These are phyloP conservation scores for Debaryomyces prosopidis DNA, from an alignment of 805 yeast genomes.

Conservation along the genomic window DNA sequence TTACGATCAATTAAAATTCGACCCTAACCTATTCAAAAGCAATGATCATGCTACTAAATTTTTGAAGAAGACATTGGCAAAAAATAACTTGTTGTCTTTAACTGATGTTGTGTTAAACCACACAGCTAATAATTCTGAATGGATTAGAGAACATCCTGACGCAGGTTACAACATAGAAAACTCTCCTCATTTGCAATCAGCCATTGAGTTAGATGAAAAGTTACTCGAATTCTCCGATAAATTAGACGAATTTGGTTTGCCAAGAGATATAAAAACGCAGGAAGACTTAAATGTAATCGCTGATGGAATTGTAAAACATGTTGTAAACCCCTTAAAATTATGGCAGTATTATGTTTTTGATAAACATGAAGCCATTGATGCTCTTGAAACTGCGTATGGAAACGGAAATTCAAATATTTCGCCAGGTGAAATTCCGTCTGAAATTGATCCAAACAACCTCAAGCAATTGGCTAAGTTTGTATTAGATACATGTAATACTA, in stretches of 20 bases:
- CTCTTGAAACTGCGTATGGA: constrained; percentile 40
- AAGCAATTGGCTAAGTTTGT: constrained; percentile 52
- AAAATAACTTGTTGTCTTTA: constrained; percentile 68
- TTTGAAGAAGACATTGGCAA: constrained; percentile 48
- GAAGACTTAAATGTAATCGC: constrained; percentile 61
- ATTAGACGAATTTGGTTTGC: constrained; percentile 59
- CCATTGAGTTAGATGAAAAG: constrained; percentile 78
- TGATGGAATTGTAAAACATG: constrained; percentile 69
- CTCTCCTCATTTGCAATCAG: constrained; percentile 85
- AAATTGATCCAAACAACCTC: constrained; percentile 37
- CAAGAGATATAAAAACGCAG: constrained; percentile 50
- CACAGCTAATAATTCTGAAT: constrained; percentile 84
- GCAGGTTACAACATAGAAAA: constrained; percentile 83
- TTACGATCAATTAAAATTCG: constrained; percentile 79
- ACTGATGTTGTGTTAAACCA: constrained; percentile 95
- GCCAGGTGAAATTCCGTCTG: constrained; percentile 45
- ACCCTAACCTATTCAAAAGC: constrained; percentile 58
- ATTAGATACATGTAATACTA: constrained; percentile 38
- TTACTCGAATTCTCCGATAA: constrained; percentile 63
- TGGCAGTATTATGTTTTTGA: constrained; percentile 90
- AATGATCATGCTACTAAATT: constrained; percentile 54
- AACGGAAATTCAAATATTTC: constrained; percentile 13
- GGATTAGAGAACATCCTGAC: constrained; percentile 88
- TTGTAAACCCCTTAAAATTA: constrained; percentile 61
- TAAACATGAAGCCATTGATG: constrained; percentile 41